A percentile compares a stretch with the other conserved stretches of the same genome.
Evolutionary conservation across 2,329 filamentous ascomycete genomes (phyloP).

Genomic region (Diaporthe capsici): DNA sequence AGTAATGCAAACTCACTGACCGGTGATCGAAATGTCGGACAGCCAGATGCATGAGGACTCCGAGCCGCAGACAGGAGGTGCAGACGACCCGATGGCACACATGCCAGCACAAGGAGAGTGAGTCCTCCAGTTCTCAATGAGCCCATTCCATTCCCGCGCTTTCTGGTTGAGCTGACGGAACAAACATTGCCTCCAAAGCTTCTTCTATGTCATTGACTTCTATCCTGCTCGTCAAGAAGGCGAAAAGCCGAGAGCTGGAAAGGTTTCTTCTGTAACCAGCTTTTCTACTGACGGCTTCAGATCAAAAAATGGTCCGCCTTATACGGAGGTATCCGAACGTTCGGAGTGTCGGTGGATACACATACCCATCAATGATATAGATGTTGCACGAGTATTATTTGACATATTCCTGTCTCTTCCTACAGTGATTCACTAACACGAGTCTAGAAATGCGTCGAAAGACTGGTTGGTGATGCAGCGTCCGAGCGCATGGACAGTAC

Average conservation of each 20-base stretch:
- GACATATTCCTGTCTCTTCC: no score
- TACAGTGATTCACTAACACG: not conserved
- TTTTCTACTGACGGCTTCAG: not conserved
- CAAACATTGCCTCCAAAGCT: not conserved
- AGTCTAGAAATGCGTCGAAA: not conserved
- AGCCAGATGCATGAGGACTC: no score
- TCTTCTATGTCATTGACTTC: not conserved
- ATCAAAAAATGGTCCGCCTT: no score
- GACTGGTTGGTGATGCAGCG: not conserved
- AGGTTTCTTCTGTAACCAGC: accelerated
- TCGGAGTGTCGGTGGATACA: not conserved
- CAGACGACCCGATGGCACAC: no score
- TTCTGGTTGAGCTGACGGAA: not conserved
- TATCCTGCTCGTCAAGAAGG: not conserved
- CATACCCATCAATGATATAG: not conserved
- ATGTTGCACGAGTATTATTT: not conserved
- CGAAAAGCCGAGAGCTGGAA: not conserved
- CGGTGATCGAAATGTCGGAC: no score
- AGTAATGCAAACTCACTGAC: no score
- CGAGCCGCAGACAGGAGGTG: no score
- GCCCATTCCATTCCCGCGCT: not conserved
- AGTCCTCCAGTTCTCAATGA: not conserved
- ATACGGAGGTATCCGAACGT: not conserved
- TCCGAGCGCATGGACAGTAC: not conserved
- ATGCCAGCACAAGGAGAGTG: not conserved